Evolutionary conservation across 2,329 filamentous ascomycete species (phyloP).

Genomic region (Xylaria sp.): DNA sequence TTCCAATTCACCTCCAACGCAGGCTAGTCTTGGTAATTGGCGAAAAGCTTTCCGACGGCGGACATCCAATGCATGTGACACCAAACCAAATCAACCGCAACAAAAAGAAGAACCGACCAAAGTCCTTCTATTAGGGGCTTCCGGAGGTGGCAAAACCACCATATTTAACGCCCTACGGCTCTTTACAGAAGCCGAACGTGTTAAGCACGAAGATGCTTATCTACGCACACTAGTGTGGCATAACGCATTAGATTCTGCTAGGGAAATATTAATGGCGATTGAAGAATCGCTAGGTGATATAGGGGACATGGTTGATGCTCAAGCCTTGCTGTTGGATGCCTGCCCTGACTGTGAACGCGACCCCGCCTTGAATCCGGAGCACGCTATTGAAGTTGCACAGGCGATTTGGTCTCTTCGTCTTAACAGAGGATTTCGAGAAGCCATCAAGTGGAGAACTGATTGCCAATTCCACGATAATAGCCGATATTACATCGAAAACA

Average conservation of each 20-base stretch:
- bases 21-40: background rate
- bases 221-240: constrained; percentile 18
- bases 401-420: no score
- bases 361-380: no score
- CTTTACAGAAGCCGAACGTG: background rate
- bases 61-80: background rate
- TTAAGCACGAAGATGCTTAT: background rate
- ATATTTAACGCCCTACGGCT: constrained; percentile 16
- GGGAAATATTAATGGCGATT: no score
- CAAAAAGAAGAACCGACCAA: background rate
- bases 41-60: background rate
- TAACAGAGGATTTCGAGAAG: background rate
- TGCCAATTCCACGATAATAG: constrained; percentile 23
- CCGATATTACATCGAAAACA: constrained; percentile 18
- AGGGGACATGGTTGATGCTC: no score
- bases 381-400: no score
- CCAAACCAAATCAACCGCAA: background rate
- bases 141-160: constrained; percentile 28
- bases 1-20: background rate
- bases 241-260: constrained; percentile 18
- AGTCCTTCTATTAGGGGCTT: constrained; percentile 29
- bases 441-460: background rate
- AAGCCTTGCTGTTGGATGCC: no score
- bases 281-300: no score
- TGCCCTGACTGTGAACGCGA: no score